Evolutionary conservation across 176 grass and related monocot species (phyloP).

Genomic region (Hsuehochloa calcarea): DNA sequence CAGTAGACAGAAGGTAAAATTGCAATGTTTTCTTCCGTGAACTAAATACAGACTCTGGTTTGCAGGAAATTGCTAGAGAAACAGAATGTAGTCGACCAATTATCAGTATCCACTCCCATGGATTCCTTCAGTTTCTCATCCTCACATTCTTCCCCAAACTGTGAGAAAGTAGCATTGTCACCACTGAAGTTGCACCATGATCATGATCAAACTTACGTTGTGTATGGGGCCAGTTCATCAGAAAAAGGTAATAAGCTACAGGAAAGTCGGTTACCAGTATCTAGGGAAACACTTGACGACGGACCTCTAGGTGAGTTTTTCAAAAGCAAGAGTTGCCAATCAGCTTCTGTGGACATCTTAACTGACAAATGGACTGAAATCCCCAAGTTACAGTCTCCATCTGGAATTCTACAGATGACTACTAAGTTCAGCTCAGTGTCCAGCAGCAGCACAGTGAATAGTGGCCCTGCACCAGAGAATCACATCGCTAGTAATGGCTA

Average conservation of each 20-base stretch:
- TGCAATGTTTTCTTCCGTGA: slow-evolving; percentile 7
- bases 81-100: slow-evolving; percentile 24
- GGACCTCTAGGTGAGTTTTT: slow-evolving; percentile 88
- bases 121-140: slow-evolving; percentile 53
- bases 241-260: slow-evolving; percentile 17
- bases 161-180: slow-evolving; percentile 35
- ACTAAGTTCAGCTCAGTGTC: slow-evolving; percentile 51
- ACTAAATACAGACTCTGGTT: slow-evolving; percentile 14
- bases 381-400: slow-evolving; percentile 39
- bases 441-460: slow-evolving; percentile 39
- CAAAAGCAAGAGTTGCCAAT: slow-evolving; percentile 52
- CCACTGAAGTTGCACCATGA: slow-evolving; percentile 47
- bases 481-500: slow-evolving; percentile 30
- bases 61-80: slow-evolving; percentile 55
- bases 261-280: slow-evolving; percentile 42
- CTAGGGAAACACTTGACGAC: slow-evolving; percentile 68
- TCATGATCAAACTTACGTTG: slow-evolving; percentile 34
- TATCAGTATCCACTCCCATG: slow-evolving; percentile 46
- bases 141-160: slow-evolving; percentile 42
- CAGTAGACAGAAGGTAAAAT: not conserved
- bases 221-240: slow-evolving; percentile 3
- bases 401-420: slow-evolving; percentile 52
- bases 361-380: slow-evolving; percentile 48
- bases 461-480: slow-evolving; percentile 50
- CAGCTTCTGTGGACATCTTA: slow-evolving; percentile 42